phyloP scores from a whole-genome alignment of 768 basidiomycete genomes.

The Boletus pseudopeckii region DNA sequence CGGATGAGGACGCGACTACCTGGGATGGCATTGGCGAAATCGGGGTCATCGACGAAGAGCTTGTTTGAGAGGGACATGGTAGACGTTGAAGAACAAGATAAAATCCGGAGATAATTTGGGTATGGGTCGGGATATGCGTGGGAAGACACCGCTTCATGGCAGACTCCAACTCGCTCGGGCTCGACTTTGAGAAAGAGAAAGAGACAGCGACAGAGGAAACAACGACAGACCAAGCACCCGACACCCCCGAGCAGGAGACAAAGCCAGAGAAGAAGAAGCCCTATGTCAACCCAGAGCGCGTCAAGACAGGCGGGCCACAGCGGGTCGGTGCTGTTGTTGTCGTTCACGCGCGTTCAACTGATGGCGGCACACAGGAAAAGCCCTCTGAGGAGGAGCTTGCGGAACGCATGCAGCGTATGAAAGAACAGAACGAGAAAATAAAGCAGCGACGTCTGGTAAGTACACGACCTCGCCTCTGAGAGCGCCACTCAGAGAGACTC shows the following conservation, averaged over 20 bases:
- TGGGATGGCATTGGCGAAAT: conserved; percentile 52
- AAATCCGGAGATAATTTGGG: background rate
- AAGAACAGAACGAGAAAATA: conserved; percentile 73
- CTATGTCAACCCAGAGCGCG: conserved; percentile 80
- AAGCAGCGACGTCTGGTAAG: conserved; percentile 63
- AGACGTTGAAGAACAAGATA: conserved; percentile 16
- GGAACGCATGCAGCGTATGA: conserved; percentile 66
- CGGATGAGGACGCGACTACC: conserved; percentile 89
- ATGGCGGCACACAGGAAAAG: conserved; percentile 53
- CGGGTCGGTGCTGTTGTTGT: conserved; percentile 42
- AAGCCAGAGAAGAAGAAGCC: conserved; percentile 60
- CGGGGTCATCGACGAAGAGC: conserved; percentile 85
- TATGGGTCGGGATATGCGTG: conserved; percentile 17
- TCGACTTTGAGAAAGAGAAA: conserved; percentile 60
- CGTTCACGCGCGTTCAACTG: conserved; percentile 4
- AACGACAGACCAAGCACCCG: conserved; percentile 4
- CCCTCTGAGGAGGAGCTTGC: conserved; percentile 62
- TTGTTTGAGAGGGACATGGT: conserved; percentile 94
- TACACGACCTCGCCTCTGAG: conserved; percentile 1
- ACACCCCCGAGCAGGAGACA: conserved; percentile 10
- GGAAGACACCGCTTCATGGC: conserved; percentile 34
- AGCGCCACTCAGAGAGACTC: background rate
- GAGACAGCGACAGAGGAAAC: conserved; percentile 11
- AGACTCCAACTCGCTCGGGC: conserved; percentile 63
- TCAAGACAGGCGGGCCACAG: conserved; percentile 76